These are phyloP conservation scores for Mrakia frigida DNA, from an alignment of 768 basidiomycete genomes.

Conservation along the genomic window DNA sequence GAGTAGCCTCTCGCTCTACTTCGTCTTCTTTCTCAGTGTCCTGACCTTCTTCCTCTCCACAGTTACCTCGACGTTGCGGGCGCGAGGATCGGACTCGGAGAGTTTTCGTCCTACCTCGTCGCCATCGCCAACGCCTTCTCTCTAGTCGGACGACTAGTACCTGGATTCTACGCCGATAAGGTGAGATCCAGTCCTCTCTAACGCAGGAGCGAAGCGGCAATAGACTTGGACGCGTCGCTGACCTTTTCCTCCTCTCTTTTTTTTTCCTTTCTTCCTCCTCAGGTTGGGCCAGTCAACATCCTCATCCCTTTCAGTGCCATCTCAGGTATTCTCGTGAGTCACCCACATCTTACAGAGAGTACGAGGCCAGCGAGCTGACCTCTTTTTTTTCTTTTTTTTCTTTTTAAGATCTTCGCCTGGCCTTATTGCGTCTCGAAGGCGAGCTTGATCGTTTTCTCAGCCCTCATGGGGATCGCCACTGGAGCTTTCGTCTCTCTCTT, in stretches of 20 bases:
- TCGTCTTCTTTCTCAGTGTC: too few species aligned
- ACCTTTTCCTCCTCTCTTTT: neutral
- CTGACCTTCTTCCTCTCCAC: too few species aligned
- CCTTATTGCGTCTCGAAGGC: slow-evolving; percentile 4
- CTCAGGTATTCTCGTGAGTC: slow-evolving; percentile 25
- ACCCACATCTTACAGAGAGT: neutral
- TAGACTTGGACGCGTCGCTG: neutral
- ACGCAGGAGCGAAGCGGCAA: too few species aligned
- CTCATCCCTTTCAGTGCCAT: slow-evolving; percentile 21
- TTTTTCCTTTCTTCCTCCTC: neutral
- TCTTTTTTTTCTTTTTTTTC: neutral
- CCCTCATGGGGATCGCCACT: slow-evolving; percentile 18
- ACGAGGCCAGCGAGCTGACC: neutral
- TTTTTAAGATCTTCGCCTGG: slow-evolving; percentile 30
- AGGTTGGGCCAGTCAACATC: slow-evolving; percentile 28
- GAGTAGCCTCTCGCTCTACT: too few species aligned
- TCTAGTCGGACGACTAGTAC: slow-evolving; percentile 25
- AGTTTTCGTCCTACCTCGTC: slow-evolving; percentile 23
- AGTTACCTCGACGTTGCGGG: slow-evolving; percentile 24
- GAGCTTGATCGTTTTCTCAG: slow-evolving; percentile 11
- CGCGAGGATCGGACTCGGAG: neutral
- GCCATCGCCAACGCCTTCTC: slow-evolving; percentile 30
- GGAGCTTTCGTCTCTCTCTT: slow-evolving; percentile 31
- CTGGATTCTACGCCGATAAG: slow-evolving; percentile 22
- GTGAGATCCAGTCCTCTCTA: too few species aligned